Base-by-base conservation (phyloP, 306 rosid species). In the Medicago ruthenica region DNA sequence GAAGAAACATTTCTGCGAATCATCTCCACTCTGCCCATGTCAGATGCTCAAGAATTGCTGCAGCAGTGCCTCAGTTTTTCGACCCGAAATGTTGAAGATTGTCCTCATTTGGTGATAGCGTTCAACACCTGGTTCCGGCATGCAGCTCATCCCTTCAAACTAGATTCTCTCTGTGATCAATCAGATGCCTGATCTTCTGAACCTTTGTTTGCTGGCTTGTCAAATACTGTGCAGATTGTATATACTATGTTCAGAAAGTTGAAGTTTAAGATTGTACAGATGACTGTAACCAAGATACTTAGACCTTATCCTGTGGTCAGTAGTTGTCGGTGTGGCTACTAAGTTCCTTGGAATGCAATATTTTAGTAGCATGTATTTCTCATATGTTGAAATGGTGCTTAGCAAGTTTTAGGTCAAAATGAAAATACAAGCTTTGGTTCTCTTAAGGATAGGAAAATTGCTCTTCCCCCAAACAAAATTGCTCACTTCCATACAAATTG, bases 81-180 rank as follows among this genome's bases (percentile, higher is more conserved):
- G 4, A 89, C 96, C 42, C 83, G 97, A 69, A 86, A 88, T 57
- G 91, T 89, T 4, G 98, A 94, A 20, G 98, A 95, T 42, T 95
- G 98, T 67, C 91, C 92, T 41, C 98, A 95, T 85, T 81, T 95
- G 82, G 83, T 92, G 17, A 80, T 73, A 1, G 98, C 97, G 1
- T 95, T 95, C 86, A 84, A 95, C 79, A 95, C 93, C 73, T 95
- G 98, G 98, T 95, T 95, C 84, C 89, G 93, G 36, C 98, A 97
- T 15, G 93, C 96, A 10, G 84, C 87, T 1, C 85, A 40, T 21
- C 85, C 90, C 17, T 74, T 81, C 0, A 88, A 70, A 70, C 74
- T 78, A 9, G 87, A 76, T 69, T 57, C 70, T 58, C 71, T 45
- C 18, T 54, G 9, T 41, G 79, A 67, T 84, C 82, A 68, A 20